Percentiles rank a stretch among this genome's conserved stretches.
Evolutionary conservation across 2,329 filamentous ascomycete species (phyloP).

Genomic region (Penicillium hesseltinei): DNA sequence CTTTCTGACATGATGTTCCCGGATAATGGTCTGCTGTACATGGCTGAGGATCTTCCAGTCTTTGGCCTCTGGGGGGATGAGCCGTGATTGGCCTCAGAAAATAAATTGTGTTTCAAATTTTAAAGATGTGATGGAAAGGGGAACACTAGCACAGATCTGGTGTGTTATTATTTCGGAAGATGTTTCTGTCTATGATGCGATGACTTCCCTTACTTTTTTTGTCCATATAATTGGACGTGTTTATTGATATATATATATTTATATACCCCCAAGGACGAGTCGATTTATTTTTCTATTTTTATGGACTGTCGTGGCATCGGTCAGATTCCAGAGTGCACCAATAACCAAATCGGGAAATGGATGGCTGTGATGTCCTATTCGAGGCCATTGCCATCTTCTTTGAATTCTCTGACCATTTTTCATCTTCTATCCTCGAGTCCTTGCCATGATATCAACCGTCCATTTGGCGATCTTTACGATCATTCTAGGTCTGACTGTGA

Average conservation of each 20-base stretch:
- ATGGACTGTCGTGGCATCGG: neutral
- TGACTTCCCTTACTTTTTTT: neutral
- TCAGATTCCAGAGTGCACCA: neutral
- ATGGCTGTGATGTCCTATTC: neutral
- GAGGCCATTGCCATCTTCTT: neutral
- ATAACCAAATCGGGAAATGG: neutral
- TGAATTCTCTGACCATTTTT: neutral
- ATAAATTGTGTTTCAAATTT: neutral
- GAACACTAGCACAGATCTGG: neutral
- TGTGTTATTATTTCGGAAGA: neutral
- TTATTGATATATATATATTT: neutral
- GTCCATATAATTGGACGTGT: neutral
- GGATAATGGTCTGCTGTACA: conserved; percentile 35
- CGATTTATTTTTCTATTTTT: neutral
- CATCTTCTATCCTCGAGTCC: neutral
- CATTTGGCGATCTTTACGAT: no score
- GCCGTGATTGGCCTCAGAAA: conserved; percentile 6
- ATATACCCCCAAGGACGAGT: neutral
- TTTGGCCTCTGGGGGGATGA: conserved; percentile 35
- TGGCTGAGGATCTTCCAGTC: conserved; percentile 35
- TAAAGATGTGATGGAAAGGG: neutral
- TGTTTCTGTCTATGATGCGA: neutral
- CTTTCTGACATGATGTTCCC: conserved; percentile 34
- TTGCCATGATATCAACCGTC: neutral
- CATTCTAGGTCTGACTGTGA: no score